phyloP scores from a whole-genome alignment of 169 alveolate species.

The Cryptosporidium sp. region DNA sequence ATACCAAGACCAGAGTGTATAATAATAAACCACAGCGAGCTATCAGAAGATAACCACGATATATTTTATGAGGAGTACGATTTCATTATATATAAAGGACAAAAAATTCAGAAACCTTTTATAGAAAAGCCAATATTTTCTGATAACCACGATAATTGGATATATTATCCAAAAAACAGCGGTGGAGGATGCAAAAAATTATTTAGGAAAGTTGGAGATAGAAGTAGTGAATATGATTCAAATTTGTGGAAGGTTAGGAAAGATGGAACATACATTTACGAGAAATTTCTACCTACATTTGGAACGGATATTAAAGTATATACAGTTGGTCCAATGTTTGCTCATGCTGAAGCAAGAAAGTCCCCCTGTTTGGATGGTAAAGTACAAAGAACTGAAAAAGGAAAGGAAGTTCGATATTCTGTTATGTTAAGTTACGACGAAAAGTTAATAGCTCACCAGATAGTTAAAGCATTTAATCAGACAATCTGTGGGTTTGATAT shows the following conservation, averaged over 20 bases:
- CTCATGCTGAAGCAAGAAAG: slow-evolving; percentile 99
- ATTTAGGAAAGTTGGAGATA: slow-evolving; percentile 88
- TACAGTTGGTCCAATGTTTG: slow-evolving; percentile 96
- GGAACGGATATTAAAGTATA: slow-evolving; percentile 98
- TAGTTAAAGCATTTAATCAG: slow-evolving; percentile 93
- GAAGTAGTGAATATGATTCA: slow-evolving; percentile 78
- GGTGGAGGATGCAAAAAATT: slow-evolving; percentile 94
- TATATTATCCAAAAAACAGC: slow-evolving; percentile 92
- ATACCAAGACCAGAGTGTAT: slow-evolving; percentile 90
- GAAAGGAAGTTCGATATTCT: slow-evolving; percentile 97
- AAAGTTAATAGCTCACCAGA: slow-evolving; percentile 92
- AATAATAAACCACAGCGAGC: slow-evolving; percentile 87
- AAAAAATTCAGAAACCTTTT: slow-evolving; percentile 94
- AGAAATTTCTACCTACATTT: slow-evolving; percentile 93
- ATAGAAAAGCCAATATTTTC: slow-evolving; percentile 97
- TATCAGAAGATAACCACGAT: slow-evolving; percentile 82
- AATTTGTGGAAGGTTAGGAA: slow-evolving; percentile 85
- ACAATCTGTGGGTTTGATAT: slow-evolving; percentile 95
- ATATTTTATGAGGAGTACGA: slow-evolving; percentile 91
- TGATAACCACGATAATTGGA: slow-evolving; percentile 97
- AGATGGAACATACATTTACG: slow-evolving; percentile 92
- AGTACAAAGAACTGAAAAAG: slow-evolving; percentile 89
- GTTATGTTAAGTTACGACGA: slow-evolving; percentile 93
- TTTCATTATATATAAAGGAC: slow-evolving; percentile 89
- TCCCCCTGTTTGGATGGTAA: slow-evolving; percentile 95